Evolutionary conservation across 306 rosid genomes (phyloP).

Genomic region (Prunus kanzakura): DNA sequence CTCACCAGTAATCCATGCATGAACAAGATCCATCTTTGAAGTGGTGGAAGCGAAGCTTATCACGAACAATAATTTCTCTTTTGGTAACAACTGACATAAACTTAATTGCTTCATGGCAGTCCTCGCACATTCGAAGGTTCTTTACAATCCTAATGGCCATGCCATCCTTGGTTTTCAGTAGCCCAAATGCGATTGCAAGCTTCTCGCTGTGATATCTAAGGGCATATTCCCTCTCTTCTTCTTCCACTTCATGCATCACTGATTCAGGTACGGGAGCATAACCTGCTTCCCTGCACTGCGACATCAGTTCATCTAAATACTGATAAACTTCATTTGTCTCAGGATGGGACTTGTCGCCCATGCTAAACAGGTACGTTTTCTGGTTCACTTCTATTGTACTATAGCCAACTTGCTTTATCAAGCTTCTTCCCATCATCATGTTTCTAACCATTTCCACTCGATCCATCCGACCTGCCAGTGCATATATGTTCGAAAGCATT

Average conservation of each 20-base stretch:
- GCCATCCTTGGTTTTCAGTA: slow-evolving; percentile 57
- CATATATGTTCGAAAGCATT: slow-evolving; percentile 79
- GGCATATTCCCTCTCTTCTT: slow-evolving; percentile 88
- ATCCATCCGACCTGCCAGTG: slow-evolving; percentile 74
- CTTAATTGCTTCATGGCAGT: slow-evolving; percentile 83
- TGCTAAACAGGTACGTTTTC: slow-evolving; percentile 54
- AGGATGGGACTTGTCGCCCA: slow-evolving; percentile 72
- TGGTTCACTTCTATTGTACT: slow-evolving; percentile 64
- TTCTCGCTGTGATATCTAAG: slow-evolving; percentile 92
- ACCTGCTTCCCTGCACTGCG: slow-evolving; percentile 70
- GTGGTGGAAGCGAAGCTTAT: slow-evolving; percentile 85
- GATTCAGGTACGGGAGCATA: slow-evolving; percentile 48
- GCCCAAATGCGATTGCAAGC: slow-evolving; percentile 85
- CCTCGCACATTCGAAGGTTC: slow-evolving; percentile 93
- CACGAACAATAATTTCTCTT: slow-evolving; percentile 72
- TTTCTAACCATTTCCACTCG: slow-evolving; percentile 67
- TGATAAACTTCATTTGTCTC: slow-evolving; percentile 49
- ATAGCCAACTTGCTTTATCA: slow-evolving; percentile 78
- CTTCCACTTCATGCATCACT: slow-evolving; percentile 88
- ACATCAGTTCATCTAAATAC: slow-evolving; percentile 62
- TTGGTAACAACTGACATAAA: slow-evolving; percentile 55
- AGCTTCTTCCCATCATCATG: slow-evolving; percentile 57
- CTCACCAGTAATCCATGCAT: slow-evolving; percentile 79
- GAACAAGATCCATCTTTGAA: slow-evolving; percentile 75
- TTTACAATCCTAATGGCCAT: slow-evolving; percentile 61